phyloP scores from a whole-genome alignment of 805 yeast genomes.

The Kurtzmaniella cleridarum region DNA sequence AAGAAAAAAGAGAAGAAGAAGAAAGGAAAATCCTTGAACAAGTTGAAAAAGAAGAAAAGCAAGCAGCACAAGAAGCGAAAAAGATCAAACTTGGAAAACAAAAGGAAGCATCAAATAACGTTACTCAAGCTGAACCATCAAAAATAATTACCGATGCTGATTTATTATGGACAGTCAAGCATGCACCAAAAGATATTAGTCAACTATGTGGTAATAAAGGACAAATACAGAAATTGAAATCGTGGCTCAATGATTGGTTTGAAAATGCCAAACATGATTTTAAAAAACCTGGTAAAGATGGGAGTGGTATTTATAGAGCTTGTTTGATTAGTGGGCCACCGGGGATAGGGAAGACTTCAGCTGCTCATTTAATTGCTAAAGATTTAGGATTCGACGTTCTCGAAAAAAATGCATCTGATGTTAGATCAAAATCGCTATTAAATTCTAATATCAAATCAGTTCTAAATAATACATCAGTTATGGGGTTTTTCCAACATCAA shows the following conservation, averaged over 20 bases:
- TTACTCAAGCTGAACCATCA: constrained; percentile 10
- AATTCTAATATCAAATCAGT: constrained; percentile 65
- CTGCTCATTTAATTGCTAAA: constrained; percentile 71
- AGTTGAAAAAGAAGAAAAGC: constrained; percentile 32
- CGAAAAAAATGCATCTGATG: constrained; percentile 85
- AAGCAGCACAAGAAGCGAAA: constrained; percentile 19
- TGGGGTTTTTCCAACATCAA: constrained; percentile 59
- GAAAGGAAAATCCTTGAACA: constrained; percentile 48
- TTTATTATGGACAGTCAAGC: constrained; percentile 86
- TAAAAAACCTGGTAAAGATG: constrained; percentile 54
- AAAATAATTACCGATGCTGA: constrained; percentile 46
- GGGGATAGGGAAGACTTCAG: constrained; percentile 79
- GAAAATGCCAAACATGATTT: constrained; percentile 49
- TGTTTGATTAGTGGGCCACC: constrained; percentile 86
- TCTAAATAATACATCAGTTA: constrained; percentile 75
- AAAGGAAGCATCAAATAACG: background rate
- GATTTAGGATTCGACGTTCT: constrained; percentile 66
- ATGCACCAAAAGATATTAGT: constrained; percentile 72
- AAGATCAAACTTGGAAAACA: constrained; percentile 1
- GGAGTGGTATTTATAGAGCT: constrained; percentile 70
- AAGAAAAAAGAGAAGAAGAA: constrained; percentile 63
- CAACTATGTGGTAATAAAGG: constrained; percentile 93
- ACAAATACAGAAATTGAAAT: constrained; percentile 55
- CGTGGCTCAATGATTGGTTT: constrained; percentile 81
- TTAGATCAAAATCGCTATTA: constrained; percentile 75